Evolutionary conservation across 805 yeast genomes (phyloP).

Genomic region (Scheffersomyces spartinae): DNA sequence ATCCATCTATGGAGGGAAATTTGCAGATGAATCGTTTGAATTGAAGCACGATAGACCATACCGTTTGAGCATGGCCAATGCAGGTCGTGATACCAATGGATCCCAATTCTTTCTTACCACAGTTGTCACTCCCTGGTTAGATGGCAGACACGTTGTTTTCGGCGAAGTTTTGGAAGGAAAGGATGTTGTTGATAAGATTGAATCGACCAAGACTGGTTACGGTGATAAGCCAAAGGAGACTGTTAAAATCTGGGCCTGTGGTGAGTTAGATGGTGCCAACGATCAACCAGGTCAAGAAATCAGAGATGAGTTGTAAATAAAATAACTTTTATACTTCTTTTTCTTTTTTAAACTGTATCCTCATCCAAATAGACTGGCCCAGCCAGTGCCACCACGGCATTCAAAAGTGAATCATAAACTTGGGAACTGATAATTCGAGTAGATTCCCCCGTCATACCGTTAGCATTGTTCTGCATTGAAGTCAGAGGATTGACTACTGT

Average conservation of each 20-base stretch:
- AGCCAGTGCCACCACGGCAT: too few species aligned
- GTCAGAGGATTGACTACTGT: too few species aligned
- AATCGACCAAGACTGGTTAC: constrained; percentile 53
- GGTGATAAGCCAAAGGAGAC: constrained; percentile 65
- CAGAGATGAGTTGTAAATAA: constrained; percentile 18
- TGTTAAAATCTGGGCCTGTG: constrained; percentile 56
- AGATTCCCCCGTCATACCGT: too few species aligned
- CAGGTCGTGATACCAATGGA: constrained; percentile 76
- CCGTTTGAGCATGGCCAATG: constrained; percentile 67
- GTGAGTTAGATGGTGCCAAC: constrained; percentile 35
- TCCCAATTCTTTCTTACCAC: constrained; percentile 95
- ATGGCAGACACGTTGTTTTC: constrained; percentile 91
- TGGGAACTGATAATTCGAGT: too few species aligned
- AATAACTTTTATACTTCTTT: not conserved
- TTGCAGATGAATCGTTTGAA: constrained; percentile 57
- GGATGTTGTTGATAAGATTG: constrained; percentile 71
- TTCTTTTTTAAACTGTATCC: not conserved
- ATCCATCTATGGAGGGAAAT: constrained; percentile 58
- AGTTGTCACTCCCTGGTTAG: constrained; percentile 82
- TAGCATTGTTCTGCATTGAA: too few species aligned
- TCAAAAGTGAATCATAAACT: too few species aligned
- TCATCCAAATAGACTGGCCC: too few species aligned
- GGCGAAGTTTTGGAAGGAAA: constrained; percentile 88
- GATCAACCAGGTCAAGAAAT: constrained; percentile 3
- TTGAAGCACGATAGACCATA: constrained; percentile 63